phyloP scores from a whole-genome alignment of 164 flowering plant species.

The Macadamia integrifolia region DNA sequence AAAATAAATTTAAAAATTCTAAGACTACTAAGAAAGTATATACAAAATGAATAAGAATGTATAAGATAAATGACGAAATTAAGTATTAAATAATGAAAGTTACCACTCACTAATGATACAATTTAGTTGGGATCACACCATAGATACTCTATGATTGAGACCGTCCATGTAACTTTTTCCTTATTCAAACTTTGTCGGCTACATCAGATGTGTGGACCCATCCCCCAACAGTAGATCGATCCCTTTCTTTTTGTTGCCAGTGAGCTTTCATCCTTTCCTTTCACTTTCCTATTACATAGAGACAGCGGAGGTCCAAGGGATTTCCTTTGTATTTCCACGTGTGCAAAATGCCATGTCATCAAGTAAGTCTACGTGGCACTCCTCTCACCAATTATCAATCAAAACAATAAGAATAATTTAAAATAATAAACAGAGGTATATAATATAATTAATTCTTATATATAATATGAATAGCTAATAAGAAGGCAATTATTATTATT shows the following conservation, averaged over 20 bases:
- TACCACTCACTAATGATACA: no score
- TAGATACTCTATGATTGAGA: no score
- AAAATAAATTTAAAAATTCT: no score
- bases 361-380: background rate
- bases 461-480: background rate
- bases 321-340: slow-evolving; percentile 1
- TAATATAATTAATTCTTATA: background rate
- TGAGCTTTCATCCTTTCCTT: background rate
- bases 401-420: background rate
- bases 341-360: slow-evolving; percentile 1
- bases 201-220: background rate
- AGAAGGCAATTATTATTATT: background rate
- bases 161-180: no score
- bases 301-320: background rate
- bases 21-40: no score
- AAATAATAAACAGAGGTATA: background rate
- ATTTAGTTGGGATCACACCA: no score
- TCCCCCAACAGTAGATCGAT: background rate
- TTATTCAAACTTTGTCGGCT: background rate
- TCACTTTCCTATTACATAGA: background rate
- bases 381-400: no score
- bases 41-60: no score
- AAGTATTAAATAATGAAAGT: no score
- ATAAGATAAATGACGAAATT: no score
- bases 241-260: background rate